These are phyloP conservation scores for Begonia fuchsioides DNA, from an alignment of 306 rosid species.

Conservation along the genomic window DNA sequence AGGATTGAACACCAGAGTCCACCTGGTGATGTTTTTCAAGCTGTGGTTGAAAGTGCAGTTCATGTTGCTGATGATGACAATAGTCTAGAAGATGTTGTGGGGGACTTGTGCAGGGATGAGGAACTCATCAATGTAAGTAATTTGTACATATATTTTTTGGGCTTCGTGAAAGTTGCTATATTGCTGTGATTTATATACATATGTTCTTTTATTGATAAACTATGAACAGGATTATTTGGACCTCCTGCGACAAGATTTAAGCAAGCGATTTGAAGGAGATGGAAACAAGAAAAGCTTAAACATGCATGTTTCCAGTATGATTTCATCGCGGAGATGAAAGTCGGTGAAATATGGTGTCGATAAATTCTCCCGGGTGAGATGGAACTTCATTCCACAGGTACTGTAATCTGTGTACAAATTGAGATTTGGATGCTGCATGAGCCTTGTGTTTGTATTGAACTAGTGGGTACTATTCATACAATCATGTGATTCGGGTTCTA, in stretches of 20 bases:
- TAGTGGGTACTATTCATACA: no score
- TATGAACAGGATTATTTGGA: slow-evolving; percentile 63
- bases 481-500: no score
- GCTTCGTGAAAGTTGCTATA: no score
- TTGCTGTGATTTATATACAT: background rate
- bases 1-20: slow-evolving; percentile 37
- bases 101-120: slow-evolving; percentile 61
- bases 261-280: slow-evolving; percentile 23
- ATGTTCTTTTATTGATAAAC: background rate
- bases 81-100: slow-evolving; percentile 34
- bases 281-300: slow-evolving; percentile 22
- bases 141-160: no score
- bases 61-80: slow-evolving; percentile 33
- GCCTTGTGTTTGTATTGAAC: no score
- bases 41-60: slow-evolving; percentile 56
- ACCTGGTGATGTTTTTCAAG: slow-evolving; percentile 49
- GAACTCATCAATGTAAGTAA: slow-evolving; percentile 44
- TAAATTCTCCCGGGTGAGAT: no score
- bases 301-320: no score
- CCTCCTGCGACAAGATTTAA: slow-evolving; percentile 39
- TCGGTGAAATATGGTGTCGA: background rate
- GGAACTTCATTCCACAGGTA: no score
- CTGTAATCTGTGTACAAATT: no score
- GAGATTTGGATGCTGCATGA: no score
- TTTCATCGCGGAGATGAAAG: background rate